Conservation (phyloP, 106 monocot species). For the Posidonia australis region DNA sequence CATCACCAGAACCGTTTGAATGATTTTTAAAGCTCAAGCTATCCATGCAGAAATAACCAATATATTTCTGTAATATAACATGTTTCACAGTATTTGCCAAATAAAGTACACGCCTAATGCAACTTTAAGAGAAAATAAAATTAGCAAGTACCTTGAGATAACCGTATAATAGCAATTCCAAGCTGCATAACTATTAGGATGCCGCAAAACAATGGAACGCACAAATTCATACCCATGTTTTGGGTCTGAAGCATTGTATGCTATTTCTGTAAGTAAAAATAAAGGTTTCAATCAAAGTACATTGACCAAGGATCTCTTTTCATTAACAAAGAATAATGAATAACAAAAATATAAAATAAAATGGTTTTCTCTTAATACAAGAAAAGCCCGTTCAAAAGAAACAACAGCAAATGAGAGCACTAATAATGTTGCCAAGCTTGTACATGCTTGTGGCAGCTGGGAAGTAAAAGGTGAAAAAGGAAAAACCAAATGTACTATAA, state of each 20-base stretch:
- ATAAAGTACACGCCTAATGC: neutral
- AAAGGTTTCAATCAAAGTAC: neutral
- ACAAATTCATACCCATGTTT: conserved; percentile 87
- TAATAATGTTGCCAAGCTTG: neutral
- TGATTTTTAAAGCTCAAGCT: too few species aligned
- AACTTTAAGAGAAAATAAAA: conserved; percentile 1
- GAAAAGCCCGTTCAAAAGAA: neutral
- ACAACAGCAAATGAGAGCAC: neutral
- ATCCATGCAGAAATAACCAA: too few species aligned
- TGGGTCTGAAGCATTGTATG: conserved; percentile 65
- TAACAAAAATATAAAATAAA: neutral
- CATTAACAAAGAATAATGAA: too few species aligned
- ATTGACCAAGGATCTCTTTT: too few species aligned
- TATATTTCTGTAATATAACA: neutral
- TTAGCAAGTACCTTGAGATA: conserved; percentile 53
- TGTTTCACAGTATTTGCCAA: neutral
- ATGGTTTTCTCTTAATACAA: neutral
- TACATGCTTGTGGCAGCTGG: too few species aligned
- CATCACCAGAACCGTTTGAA: too few species aligned
- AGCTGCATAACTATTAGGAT: conserved; percentile 66
- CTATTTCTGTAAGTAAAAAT: conserved; percentile 54
- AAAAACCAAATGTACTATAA: too few species aligned
- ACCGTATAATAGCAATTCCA: conserved; percentile 97
- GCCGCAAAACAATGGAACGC: conserved; percentile 53
- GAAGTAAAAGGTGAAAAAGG: too few species aligned